Percentiles rank a stretch among this genome's conserved stretches.
Conservation (phyloP, 116 monocot genomes). For the Iris pallida region DNA sequence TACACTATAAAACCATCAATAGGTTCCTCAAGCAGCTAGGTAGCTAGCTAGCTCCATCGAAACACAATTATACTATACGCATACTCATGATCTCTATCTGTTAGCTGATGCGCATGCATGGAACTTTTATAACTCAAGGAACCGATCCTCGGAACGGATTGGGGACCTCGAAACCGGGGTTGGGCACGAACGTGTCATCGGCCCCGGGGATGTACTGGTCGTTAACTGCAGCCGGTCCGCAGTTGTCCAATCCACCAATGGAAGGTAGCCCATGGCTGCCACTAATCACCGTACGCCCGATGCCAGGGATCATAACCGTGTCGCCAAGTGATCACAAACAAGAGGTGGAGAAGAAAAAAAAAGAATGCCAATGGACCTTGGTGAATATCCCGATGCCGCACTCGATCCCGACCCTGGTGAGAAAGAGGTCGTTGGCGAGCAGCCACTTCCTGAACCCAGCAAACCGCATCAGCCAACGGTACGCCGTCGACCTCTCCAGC, state of each 20-base stretch:
- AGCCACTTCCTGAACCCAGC: conserved; percentile 76
- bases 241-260: conserved; percentile 5
- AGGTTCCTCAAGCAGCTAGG: no score
- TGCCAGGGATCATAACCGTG: background rate
- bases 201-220: conserved; percentile 1
- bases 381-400: conserved; percentile 81
- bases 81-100: no score
- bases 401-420: conserved; percentile 82
- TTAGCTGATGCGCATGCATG: no score
- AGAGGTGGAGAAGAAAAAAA: no score
- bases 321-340: no score
- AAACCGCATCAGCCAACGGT: conserved; percentile 76
- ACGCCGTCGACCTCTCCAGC: conserved; percentile 50
- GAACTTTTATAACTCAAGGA: background rate
- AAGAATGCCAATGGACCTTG: no score
- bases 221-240: conserved; percentile 5
- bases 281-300: background rate
- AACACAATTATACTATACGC: no score
- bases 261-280: conserved; percentile 1
- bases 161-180: conserved; percentile 14
- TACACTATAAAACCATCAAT: no score
- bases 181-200: conserved; percentile 17
- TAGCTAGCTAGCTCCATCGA: no score
- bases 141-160: conserved; percentile 1
- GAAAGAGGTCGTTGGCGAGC: conserved; percentile 81